These are phyloP conservation scores for Cudoniella acicularis DNA, from an alignment of 495 filamentous ascomycete genomes.

Conservation along the genomic window DNA sequence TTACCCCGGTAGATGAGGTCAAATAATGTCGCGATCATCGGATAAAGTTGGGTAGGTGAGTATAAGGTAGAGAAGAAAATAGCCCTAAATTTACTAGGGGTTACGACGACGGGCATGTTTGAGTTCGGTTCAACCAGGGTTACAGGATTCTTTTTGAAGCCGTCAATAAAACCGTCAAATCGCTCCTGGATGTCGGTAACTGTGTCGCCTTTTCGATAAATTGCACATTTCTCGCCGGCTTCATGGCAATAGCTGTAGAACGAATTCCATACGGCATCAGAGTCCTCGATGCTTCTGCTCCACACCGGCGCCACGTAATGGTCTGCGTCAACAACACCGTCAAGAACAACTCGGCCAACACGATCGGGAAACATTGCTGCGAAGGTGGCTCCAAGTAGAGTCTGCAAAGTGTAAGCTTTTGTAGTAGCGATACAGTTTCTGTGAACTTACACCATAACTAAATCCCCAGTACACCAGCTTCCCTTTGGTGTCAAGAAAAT, in stretches of 20 bases:
- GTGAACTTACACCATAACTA: constrained; percentile 50
- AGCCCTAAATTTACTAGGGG: constrained; percentile 28
- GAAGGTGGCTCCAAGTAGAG: constrained; percentile 58
- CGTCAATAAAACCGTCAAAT: constrained; percentile 35
- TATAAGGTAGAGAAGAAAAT: constrained; percentile 36
- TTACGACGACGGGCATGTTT: constrained; percentile 34
- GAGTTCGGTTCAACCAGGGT: constrained; percentile 35
- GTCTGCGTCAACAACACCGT: constrained; percentile 47
- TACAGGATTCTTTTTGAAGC: constrained; percentile 42
- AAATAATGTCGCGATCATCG: constrained; percentile 28
- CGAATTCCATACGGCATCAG: constrained; percentile 35
- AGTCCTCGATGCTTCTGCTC: constrained; percentile 34
- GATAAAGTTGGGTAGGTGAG: constrained; percentile 31
- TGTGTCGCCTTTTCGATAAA: constrained; percentile 32
- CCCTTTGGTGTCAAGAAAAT: constrained; percentile 14
- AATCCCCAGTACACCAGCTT: constrained; percentile 60
- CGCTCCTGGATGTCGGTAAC: constrained; percentile 41
- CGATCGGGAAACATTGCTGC: constrained; percentile 44
- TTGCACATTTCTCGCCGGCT: constrained; percentile 25
- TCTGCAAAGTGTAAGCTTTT: constrained; percentile 24
- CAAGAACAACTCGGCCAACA: constrained; percentile 44
- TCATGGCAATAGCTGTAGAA: constrained; percentile 40
- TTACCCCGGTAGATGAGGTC: constrained; percentile 16
- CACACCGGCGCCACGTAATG: constrained; percentile 38
- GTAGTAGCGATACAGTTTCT: not conserved